These are phyloP conservation scores for Penicillium ucsense DNA, from an alignment of 495 filamentous ascomycete species.

Conservation along the genomic window DNA sequence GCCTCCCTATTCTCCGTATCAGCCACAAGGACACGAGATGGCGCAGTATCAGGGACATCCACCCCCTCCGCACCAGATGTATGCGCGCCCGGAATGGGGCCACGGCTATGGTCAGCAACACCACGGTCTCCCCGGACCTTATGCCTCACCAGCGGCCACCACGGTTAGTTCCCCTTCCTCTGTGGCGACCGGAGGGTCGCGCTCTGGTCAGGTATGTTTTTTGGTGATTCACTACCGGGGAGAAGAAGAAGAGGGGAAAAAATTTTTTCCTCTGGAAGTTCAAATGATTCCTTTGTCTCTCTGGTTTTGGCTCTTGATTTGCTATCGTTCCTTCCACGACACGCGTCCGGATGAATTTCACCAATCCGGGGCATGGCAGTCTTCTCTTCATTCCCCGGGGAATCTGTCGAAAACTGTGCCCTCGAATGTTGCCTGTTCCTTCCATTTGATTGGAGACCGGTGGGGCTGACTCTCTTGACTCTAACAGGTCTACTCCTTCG, in stretches of 20 bases:
- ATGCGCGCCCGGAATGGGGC: constrained; percentile 74
- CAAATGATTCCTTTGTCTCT: too few relatives aligned
- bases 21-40: constrained; percentile 73
- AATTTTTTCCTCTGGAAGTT: background rate
- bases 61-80: constrained; percentile 54
- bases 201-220: constrained; percentile 65
- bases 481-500: constrained; percentile 90
- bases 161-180: constrained; percentile 49
- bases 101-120: constrained; percentile 61
- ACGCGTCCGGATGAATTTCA: too few relatives aligned
- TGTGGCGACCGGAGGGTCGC: constrained; percentile 50
- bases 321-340: too few relatives aligned
- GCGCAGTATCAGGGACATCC: constrained; percentile 51
- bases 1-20: constrained; percentile 77
- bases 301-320: too few relatives aligned
- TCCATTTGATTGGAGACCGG: background rate
- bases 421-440: constrained; percentile 7
- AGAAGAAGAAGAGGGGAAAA: background rate
- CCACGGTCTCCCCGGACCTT: constrained; percentile 51
- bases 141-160: constrained; percentile 50
- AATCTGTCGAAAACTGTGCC: background rate
- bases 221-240: constrained; percentile 24
- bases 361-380: too few relatives aligned
- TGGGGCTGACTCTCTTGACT: constrained; percentile 1
- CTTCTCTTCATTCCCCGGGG: too few relatives aligned